phyloP scores from a whole-genome alignment of 2,329 filamentous ascomycete genomes.

The Trichoderma sp. region DNA sequence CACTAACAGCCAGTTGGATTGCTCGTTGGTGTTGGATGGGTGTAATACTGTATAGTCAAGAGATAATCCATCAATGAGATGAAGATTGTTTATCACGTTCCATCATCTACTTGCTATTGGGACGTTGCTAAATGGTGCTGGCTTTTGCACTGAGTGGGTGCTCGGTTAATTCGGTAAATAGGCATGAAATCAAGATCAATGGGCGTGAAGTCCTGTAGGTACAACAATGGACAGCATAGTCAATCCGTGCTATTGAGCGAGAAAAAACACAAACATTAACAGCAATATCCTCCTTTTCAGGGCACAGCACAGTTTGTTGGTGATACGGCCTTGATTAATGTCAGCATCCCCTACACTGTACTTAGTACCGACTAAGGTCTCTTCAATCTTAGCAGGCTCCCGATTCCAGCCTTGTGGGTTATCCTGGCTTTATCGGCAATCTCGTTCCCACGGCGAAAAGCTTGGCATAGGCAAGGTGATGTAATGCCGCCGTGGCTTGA shows the following conservation, averaged over 20 bases:
- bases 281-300: background rate
- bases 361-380: background rate
- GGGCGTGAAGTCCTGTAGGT: background rate
- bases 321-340: background rate
- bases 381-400: background rate
- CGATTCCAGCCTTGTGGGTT: constrained; percentile 14
- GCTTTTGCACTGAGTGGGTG: background rate
- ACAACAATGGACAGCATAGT: background rate
- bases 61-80: background rate
- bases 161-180: background rate
- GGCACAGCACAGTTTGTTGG: background rate
- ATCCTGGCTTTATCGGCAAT: constrained; percentile 15
- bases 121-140: background rate
- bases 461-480: constrained; percentile 20
- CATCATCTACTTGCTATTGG: background rate
- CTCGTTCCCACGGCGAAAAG: constrained; percentile 1
- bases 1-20: background rate
- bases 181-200: background rate
- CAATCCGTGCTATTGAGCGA: background rate
- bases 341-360: background rate
- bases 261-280: background rate
- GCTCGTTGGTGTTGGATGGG: background rate
- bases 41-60: background rate
- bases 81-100: background rate
- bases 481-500: constrained; percentile 14